A percentile compares a stretch with the other conserved stretches of the same genome.
These are phyloP conservation scores for Magnusiomyces tetraspermus DNA, from an alignment of 1,139 yeast genomes.

Conservation along the genomic window DNA sequence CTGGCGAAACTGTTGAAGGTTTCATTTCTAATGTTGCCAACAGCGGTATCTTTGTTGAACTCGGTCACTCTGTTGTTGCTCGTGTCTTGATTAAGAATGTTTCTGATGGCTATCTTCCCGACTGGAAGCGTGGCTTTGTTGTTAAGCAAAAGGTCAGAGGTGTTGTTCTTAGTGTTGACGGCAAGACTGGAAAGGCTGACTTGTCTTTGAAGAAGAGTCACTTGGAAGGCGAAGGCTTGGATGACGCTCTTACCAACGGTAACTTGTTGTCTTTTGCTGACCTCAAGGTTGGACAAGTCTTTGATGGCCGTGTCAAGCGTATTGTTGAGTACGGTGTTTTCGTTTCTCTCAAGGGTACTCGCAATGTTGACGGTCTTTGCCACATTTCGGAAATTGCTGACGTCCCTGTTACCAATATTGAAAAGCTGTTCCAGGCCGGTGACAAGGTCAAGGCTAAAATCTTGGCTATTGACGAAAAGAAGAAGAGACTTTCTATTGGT, in stretches of 20 bases:
- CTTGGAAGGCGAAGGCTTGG: slow-evolving; percentile 49
- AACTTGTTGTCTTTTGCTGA: slow-evolving; percentile 50
- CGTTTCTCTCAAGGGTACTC: slow-evolving; percentile 66
- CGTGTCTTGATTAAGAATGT: slow-evolving; percentile 75
- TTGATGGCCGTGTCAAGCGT: slow-evolving; percentile 63
- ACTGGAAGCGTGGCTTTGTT: slow-evolving; percentile 74
- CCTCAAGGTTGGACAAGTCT: slow-evolving; percentile 56
- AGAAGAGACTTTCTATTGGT: slow-evolving; percentile 74
- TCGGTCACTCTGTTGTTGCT: slow-evolving; percentile 66
- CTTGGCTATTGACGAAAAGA: slow-evolving; percentile 50
- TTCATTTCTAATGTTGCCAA: slow-evolving; percentile 66
- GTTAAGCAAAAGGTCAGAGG: slow-evolving; percentile 70
- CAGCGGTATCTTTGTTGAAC: slow-evolving; percentile 69
- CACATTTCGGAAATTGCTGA: slow-evolving; percentile 84
- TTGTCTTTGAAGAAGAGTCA: slow-evolving; percentile 78
- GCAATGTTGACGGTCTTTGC: slow-evolving; percentile 74
- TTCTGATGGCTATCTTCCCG: slow-evolving; percentile 71
- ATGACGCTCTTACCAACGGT: slow-evolving; percentile 8
- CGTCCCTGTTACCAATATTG: slow-evolving; percentile 42
- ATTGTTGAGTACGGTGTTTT: slow-evolving; percentile 89
- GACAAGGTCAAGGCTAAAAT: slow-evolving; percentile 83
- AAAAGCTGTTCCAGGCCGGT: slow-evolving; percentile 69
- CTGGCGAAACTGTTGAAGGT: slow-evolving; percentile 71
- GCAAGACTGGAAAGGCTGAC: slow-evolving; percentile 47
- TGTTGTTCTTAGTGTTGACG: slow-evolving; percentile 53